These are phyloP conservation scores for Helianthus annuus DNA, from an alignment of 129 eudicot genomes.

Conservation along the genomic window HanXRQr2.0-SUNRISE NC_035444.2:62650933-62651432, in stretches of 20 bases:
- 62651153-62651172: slow-evolving; percentile 55
- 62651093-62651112: neutral
- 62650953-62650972: neutral
- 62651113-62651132: slow-evolving; percentile 16
- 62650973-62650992: neutral
- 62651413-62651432: too few species aligned
- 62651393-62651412: too few species aligned
- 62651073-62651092: neutral
- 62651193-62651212: slow-evolving; percentile 47
- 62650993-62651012: neutral
- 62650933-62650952: neutral
- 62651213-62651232: slow-evolving; percentile 70
- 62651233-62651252: slow-evolving; percentile 57
- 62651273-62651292: slow-evolving; percentile 7
- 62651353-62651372: neutral
- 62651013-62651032: neutral
- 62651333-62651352: neutral
- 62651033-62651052: neutral
- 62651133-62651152: slow-evolving; percentile 27
- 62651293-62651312: neutral
- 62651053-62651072: neutral
- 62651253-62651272: slow-evolving; percentile 34
- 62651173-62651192: slow-evolving; percentile 64
- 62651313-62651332: neutral
- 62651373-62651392: too few species aligned